Evolutionary conservation across 169 alveolate genomes (phyloP).

Genomic region (Theileria luwenshuni): DNA sequence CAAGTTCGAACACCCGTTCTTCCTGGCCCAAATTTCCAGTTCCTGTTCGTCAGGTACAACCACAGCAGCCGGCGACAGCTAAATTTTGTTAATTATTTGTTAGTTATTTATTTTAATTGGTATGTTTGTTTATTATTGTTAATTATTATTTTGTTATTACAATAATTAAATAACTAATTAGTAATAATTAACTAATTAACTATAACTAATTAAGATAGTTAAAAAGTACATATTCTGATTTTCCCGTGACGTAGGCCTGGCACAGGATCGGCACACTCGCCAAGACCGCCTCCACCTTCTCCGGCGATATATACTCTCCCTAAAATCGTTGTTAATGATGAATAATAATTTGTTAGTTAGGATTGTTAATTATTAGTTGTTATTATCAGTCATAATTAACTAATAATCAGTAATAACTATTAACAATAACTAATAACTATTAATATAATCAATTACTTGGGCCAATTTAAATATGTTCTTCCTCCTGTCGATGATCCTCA

Average conservation of each 20-base stretch:
- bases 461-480: constrained; percentile 91
- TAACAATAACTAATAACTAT: neutral
- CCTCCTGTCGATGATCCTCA: constrained; percentile 93
- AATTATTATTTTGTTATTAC: neutral
- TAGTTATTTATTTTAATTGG: constrained; percentile 50
- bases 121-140: too few relatives aligned
- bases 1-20: constrained; percentile 8
- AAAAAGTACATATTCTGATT: constrained; percentile 62
- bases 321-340: neutral
- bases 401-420: neutral
- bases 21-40: constrained; percentile 46
- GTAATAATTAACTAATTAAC: neutral
- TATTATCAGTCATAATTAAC: too few relatives aligned
- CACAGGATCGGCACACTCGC: constrained; percentile 59
- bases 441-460: constrained; percentile 55
- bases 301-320: constrained; percentile 97
- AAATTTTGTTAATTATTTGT: constrained; percentile 3
- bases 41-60: constrained; percentile 66
- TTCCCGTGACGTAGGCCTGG: constrained; percentile 79
- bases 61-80: constrained; percentile 63
- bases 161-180: constrained; percentile 13
- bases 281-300: constrained; percentile 82
- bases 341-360: neutral
- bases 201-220: constrained; percentile 31
- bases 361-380: neutral